These are phyloP conservation scores for Tolypocladium guangdongense DNA, from an alignment of 2,329 filamentous ascomycete genomes.

Conservation along the genomic window DNA sequence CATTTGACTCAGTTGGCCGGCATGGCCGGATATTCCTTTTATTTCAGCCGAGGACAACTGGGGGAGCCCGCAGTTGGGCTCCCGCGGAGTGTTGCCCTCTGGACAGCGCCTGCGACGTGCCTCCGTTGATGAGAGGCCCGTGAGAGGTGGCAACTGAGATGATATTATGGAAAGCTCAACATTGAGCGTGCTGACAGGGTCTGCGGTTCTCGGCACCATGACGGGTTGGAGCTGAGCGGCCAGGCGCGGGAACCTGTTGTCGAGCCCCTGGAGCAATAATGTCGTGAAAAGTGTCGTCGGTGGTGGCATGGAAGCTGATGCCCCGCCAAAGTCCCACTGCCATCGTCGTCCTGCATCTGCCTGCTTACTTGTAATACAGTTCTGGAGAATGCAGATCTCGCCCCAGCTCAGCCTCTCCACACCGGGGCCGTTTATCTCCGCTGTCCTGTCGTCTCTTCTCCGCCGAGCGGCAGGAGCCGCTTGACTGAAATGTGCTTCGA, in stretches of 20 bases:
- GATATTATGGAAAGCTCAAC: neutral
- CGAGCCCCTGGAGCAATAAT: neutral
- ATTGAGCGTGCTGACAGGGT: neutral
- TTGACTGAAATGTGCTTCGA: neutral
- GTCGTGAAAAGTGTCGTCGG: neutral
- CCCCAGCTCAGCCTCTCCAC: neutral
- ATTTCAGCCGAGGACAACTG: neutral
- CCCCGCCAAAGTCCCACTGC: neutral
- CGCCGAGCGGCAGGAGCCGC: neutral
- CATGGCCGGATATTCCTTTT: neutral
- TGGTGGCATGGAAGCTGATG: neutral
- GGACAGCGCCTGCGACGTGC: neutral
- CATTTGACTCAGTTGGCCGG: neutral
- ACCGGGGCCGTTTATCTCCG: neutral
- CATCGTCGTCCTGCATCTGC: neutral
- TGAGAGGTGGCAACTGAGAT: neutral
- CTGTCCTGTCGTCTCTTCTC: neutral
- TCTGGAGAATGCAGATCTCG: neutral
- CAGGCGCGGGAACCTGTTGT: neutral
- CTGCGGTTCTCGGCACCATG: neutral
- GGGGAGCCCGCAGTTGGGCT: neutral
- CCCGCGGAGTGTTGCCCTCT: neutral
- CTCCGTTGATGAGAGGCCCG: neutral
- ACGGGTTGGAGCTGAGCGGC: neutral
- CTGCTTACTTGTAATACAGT: too few species aligned